Evolutionary conservation across 495 filamentous ascomycete genomes (phyloP), one percentile per base, ranked within the genome.

Genomic region (Opeltia flavorubescens): DNA sequence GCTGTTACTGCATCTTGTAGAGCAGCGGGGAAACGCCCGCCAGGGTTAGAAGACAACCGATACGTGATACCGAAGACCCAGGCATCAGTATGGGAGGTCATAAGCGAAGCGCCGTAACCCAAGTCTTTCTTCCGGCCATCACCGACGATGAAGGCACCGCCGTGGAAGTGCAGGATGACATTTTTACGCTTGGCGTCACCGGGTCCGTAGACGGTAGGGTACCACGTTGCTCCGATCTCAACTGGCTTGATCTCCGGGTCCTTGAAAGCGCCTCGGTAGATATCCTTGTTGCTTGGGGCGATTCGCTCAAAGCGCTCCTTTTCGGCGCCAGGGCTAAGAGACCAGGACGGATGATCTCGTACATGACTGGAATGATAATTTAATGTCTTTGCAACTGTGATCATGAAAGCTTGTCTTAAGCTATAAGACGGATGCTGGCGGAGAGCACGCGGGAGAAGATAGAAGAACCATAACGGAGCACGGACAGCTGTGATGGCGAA

Each of bases 131-230:
- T 4, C 12, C 45, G 36, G 13, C 44, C 45, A 6, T 43, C 45
- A 38, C 42, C 48, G 42, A 69, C 31, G 20, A 72, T 62, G 50
- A 60, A 76, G 9, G 63, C 69, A 23, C 72, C 72, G 39, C 71
- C 70, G 51, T 75, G 72, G 46, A 75, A 60, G 50, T 75, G 68
- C 18, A 76, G 60, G 3, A 68, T 53, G n/a, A 74, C 55, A 21
- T 31, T 28, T 13, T 38, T 39, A 23, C 18, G 7, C 18, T 34
- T 3, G 29, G 26, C 20, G 17, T 34, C 38, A 43, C 17, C 18
- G 25, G 24, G 5, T 11, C 18, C 8, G 23, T 38, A 54, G 17
- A 44, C 49, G 12, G 31, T 47, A 5, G 64, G 62, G 47, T 63
- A 65, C 65, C 64, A 67, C 4, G 57, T 65, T 2, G 49, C 63